Evolutionary conservation across 192 early-diverging fungal species (phyloP).

Genomic region (Chytriomyces confervae): DNA sequence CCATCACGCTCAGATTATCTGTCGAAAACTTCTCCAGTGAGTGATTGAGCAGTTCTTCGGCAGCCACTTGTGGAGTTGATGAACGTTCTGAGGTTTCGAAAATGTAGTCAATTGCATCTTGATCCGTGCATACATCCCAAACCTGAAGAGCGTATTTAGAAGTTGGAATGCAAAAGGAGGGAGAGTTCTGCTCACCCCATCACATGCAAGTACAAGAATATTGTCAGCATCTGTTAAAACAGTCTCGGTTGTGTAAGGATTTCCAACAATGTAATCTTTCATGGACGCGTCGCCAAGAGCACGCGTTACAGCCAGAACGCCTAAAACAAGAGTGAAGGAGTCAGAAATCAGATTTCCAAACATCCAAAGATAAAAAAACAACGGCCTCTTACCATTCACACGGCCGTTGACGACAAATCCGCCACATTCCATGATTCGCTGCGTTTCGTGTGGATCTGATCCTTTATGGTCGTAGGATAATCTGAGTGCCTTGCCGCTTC

Average conservation of each 20-base stretch:
- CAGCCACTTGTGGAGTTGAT: conserved; percentile 76
- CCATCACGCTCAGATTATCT: conserved; percentile 93
- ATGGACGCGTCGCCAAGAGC: conserved; percentile 93
- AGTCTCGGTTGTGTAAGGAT: conserved; percentile 95
- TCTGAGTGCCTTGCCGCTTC: conserved; percentile 79
- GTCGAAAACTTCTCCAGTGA: conserved; percentile 91
- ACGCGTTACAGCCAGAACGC: conserved; percentile 94
- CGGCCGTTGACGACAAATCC: conserved; percentile 98
- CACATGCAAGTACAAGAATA: conserved; percentile 93
- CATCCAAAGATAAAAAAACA: background rate
- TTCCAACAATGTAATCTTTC: conserved; percentile 96
- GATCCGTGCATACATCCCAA: conserved; percentile 98
- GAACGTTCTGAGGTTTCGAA: conserved; percentile 53
- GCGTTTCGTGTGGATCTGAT: conserved; percentile 85
- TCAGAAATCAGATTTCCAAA: too few species aligned
- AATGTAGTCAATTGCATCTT: conserved; percentile 88
- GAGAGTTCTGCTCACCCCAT: conserved; percentile 72
- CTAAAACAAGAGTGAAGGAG: conserved; percentile 41
- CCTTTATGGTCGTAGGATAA: conserved; percentile 99
- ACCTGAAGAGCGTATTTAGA: conserved; percentile 56
- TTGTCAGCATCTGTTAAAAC: conserved; percentile 74
- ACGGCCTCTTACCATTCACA: conserved; percentile 77
- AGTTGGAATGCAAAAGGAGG: background rate
- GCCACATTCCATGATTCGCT: conserved; percentile 88
- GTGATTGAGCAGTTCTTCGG: conserved; percentile 78